These are phyloP conservation scores for Dovyalis caffra DNA, from an alignment of 345 rosid species.

Conservation along the genomic window DNA sequence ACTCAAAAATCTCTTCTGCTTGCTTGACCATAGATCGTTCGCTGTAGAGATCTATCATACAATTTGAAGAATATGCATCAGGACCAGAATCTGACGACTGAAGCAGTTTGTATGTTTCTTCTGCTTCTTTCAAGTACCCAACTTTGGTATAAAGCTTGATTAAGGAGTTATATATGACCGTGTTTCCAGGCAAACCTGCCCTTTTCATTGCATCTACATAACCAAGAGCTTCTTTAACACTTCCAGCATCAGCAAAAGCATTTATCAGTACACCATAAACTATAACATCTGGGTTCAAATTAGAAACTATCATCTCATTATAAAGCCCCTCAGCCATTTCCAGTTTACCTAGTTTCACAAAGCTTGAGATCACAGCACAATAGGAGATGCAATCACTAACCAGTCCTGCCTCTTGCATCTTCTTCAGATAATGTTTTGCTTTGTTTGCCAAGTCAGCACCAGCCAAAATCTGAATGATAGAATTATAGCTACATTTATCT, in stretches of 20 bases:
- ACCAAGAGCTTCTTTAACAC: slow-evolving; percentile 50
- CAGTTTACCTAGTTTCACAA: slow-evolving; percentile 60
- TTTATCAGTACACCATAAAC: slow-evolving; percentile 81
- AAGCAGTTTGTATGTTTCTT: slow-evolving; percentile 60
- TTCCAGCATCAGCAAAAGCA: slow-evolving; percentile 76
- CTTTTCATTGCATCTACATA: slow-evolving; percentile 61
- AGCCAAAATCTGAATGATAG: slow-evolving; percentile 67
- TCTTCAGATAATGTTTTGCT: slow-evolving; percentile 53
- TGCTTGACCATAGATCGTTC: slow-evolving; percentile 67
- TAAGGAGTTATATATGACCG: slow-evolving; percentile 61
- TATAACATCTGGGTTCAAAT: slow-evolving; percentile 59
- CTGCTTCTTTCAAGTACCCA: slow-evolving; percentile 75
- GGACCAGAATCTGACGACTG: slow-evolving; percentile 36
- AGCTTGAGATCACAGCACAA: slow-evolving; percentile 79
- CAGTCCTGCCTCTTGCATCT: slow-evolving; percentile 68
- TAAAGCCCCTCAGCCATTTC: slow-evolving; percentile 66
- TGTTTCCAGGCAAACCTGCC: slow-evolving; percentile 59
- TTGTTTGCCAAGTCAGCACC: slow-evolving; percentile 53
- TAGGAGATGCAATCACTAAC: slow-evolving; percentile 69
- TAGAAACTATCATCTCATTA: slow-evolving; percentile 55
- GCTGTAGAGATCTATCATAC: slow-evolving; percentile 83
- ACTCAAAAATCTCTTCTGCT: slow-evolving; percentile 55
- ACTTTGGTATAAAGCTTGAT: slow-evolving; percentile 85
- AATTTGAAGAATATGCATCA: slow-evolving; percentile 67
- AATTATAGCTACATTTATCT: slow-evolving; percentile 68